Evolutionary conservation across 495 filamentous ascomycete genomes (phyloP).

Genomic region (Platismatia glauca): DNA sequence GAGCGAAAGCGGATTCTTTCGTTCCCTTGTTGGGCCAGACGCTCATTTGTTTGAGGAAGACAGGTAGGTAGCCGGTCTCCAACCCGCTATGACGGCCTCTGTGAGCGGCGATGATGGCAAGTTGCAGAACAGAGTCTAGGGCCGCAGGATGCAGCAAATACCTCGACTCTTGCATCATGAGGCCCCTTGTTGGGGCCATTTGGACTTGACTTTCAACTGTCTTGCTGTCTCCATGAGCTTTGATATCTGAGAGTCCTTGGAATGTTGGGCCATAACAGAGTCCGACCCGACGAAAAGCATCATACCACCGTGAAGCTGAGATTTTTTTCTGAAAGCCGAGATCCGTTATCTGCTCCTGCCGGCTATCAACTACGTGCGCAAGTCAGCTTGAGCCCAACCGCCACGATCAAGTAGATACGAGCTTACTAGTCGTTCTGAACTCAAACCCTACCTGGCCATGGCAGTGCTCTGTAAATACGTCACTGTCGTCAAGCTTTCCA

Average conservation of each 20-base stretch:
- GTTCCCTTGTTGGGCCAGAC: too few relatives aligned
- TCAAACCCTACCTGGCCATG: not conserved
- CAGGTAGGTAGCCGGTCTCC: too few relatives aligned
- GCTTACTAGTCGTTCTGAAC: not conserved
- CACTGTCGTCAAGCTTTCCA: constrained; percentile 49
- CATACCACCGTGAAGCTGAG: constrained; percentile 17
- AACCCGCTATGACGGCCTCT: too few relatives aligned
- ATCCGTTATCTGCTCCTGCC: too few relatives aligned
- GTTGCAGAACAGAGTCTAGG: too few relatives aligned
- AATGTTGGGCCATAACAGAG: constrained; percentile 26
- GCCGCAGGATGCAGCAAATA: constrained; percentile 14
- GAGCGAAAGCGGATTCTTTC: too few relatives aligned
- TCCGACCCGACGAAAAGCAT: constrained; percentile 22
- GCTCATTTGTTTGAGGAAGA: too few relatives aligned
- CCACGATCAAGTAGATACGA: too few relatives aligned
- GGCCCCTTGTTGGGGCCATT: constrained; percentile 7
- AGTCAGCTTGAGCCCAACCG: too few relatives aligned
- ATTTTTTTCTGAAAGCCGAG: too few relatives aligned
- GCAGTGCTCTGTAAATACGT: constrained; percentile 36
- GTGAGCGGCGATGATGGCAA: too few relatives aligned
- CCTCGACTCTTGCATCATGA: constrained; percentile 17
- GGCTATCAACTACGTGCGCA: too few relatives aligned
- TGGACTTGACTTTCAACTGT: constrained; percentile 10
- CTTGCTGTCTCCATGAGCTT: constrained; percentile 9
- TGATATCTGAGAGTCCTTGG: constrained; percentile 20